A percentile compares a stretch with the other conserved stretches of the same genome.
Conservation (phyloP, 768 basidiomycete species). For the Panus rudis region DNA sequence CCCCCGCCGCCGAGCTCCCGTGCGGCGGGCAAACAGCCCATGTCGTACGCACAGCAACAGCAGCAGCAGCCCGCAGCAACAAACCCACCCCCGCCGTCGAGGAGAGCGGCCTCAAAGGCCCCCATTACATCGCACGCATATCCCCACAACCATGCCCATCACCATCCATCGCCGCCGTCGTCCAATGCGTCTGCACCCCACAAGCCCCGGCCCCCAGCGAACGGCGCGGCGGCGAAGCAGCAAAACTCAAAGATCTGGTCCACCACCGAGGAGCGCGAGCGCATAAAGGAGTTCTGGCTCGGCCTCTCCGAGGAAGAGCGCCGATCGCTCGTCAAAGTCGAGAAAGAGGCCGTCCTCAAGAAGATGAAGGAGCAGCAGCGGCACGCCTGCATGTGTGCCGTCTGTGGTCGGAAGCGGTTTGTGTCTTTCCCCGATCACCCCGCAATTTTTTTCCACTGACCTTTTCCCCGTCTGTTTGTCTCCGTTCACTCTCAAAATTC, state of each 20-base stretch:
- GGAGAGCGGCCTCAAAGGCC: constrained; percentile 45
- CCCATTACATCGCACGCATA: constrained; percentile 46
- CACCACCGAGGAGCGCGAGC: constrained; percentile 89
- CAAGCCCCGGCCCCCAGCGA: constrained; percentile 31
- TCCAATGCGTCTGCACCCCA: constrained; percentile 32
- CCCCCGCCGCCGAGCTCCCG: constrained; percentile 71
- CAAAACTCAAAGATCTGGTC: constrained; percentile 87
- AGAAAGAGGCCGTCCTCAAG: constrained; percentile 94
- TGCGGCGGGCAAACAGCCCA: constrained; percentile 89
- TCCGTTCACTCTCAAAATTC: not conserved
- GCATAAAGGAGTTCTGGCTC: constrained; percentile 98
- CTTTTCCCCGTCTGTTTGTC: not conserved
- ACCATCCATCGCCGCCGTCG: constrained; percentile 46
- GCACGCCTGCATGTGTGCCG: constrained; percentile 91
- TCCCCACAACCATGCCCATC: constrained; percentile 44
- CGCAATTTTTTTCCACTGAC: constrained; percentile 20
- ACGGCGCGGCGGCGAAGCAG: constrained; percentile 23
- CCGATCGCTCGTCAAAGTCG: constrained; percentile 87
- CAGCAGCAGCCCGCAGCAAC: constrained; percentile 20
- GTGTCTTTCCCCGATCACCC: constrained; percentile 31
- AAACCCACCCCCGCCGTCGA: constrained; percentile 25
- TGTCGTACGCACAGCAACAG: constrained; percentile 54
- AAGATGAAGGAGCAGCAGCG: constrained; percentile 99
- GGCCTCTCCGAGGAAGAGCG: constrained; percentile 88
- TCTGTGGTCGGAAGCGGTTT: constrained; percentile 94